These are phyloP conservation scores for Clavulina sp. DNA, from an alignment of 768 basidiomycete genomes.

Conservation along the genomic window DNA sequence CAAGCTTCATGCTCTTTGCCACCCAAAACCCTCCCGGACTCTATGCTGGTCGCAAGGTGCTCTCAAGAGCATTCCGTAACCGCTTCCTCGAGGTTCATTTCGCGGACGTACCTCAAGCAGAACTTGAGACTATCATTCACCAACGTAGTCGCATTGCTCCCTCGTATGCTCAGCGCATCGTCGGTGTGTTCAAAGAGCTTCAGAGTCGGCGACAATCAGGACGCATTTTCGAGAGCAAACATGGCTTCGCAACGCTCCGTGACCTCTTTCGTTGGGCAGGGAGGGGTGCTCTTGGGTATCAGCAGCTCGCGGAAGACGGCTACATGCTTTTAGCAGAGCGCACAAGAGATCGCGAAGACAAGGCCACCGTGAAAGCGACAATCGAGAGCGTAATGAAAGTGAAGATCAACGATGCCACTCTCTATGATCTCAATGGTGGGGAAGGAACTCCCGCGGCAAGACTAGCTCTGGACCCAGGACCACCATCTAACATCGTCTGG, in stretches of 20 bases:
- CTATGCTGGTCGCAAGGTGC: constrained; percentile 84
- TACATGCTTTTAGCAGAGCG: constrained; percentile 96
- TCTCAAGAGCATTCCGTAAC: constrained; percentile 92
- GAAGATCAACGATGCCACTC: constrained; percentile 44
- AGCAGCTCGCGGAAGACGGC: constrained; percentile 87
- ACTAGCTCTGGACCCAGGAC: constrained; percentile 43
- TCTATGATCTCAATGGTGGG: constrained; percentile 40
- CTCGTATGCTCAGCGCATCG: constrained; percentile 81
- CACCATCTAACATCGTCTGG: constrained; percentile 54
- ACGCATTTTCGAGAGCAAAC: constrained; percentile 93
- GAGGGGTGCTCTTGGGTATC: constrained; percentile 72
- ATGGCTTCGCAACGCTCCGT: constrained; percentile 89
- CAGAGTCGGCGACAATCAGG: constrained; percentile 81
- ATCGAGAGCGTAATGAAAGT: constrained; percentile 84
- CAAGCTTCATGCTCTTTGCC: constrained; percentile 94
- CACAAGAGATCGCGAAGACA: constrained; percentile 70
- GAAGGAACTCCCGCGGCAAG: constrained; percentile 17
- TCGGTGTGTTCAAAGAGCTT: constrained; percentile 79
- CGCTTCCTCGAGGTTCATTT: constrained; percentile 97
- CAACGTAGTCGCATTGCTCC: constrained; percentile 86
- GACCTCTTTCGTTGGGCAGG: constrained; percentile 97
- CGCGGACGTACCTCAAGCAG: constrained; percentile 85
- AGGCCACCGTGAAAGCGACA: constrained; percentile 75
- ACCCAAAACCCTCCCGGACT: constrained; percentile 96
- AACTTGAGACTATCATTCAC: constrained; percentile 86